Conservation (phyloP, 371 early-diverging fungal genomes). For the Saksenaea vasiformis region DNA sequence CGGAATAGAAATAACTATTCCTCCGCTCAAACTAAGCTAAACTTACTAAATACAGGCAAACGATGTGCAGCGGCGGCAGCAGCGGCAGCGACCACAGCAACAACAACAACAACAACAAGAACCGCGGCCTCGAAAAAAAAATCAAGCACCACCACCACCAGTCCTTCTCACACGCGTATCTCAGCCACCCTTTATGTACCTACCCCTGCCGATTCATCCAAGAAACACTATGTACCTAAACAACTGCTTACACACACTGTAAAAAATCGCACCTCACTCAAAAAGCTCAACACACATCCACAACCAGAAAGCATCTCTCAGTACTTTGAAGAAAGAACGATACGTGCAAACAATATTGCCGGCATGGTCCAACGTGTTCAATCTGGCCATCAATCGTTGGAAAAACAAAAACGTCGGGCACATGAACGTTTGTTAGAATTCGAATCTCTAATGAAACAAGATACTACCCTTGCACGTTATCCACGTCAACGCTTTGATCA, state of each 20-base stretch:
- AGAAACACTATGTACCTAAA: conserved; percentile 38
- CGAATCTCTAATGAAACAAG: conserved; percentile 25
- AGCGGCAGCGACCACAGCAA: conserved; percentile 10
- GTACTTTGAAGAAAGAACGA: neutral
- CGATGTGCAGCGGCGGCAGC: conserved; percentile 25
- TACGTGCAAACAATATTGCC: neutral
- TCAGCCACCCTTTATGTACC: conserved; percentile 17
- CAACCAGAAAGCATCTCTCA: neutral
- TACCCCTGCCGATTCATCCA: conserved; percentile 25
- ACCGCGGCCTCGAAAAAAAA: too few species aligned
- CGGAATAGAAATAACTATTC: too few species aligned
- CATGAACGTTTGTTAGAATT: conserved; percentile 26
- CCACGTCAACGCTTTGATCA: conserved; percentile 15
- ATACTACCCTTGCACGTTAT: conserved; percentile 9
- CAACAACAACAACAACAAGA: too few species aligned
- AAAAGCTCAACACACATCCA: neutral
- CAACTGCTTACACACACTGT: conserved; percentile 13
- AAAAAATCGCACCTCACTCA: neutral
- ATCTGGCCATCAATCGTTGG: conserved; percentile 26
- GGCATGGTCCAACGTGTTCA: conserved; percentile 35
- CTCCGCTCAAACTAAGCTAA: neutral
- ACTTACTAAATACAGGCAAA: conserved; percentile 14
- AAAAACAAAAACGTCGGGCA: conserved; percentile 25
- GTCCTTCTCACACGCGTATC: too few species aligned
- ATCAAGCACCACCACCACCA: too few species aligned